Evolutionary conservation across 1,139 yeast species (phyloP).

Genomic region (Candida frijolesensis): DNA sequence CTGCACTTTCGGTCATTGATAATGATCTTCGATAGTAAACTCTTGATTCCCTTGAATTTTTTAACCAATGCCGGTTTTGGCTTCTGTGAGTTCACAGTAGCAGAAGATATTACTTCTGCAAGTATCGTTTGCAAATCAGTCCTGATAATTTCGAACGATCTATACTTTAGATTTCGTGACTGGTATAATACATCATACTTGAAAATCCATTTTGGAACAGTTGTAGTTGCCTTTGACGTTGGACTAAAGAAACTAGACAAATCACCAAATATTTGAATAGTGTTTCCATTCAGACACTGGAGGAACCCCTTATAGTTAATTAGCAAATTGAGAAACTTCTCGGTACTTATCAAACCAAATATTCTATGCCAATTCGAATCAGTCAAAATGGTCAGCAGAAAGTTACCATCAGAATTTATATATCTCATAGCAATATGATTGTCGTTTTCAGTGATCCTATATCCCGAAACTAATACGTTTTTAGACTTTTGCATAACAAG

Average conservation of each 20-base stretch:
- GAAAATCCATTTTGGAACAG: neutral
- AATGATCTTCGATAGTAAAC: constrained; percentile 13
- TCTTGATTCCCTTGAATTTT: constrained; percentile 9
- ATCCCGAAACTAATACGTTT: constrained; percentile 31
- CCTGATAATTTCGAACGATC: constrained; percentile 1
- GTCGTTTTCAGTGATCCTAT: constrained; percentile 20
- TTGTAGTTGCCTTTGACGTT: neutral
- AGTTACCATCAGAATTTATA: constrained; percentile 4
- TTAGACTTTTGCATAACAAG: constrained; percentile 20
- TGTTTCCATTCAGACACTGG: constrained; percentile 15
- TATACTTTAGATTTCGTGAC: neutral
- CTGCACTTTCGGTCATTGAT: constrained; percentile 26
- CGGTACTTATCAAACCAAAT: constrained; percentile 32
- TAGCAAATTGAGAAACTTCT: constrained; percentile 33
- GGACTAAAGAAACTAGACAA: neutral
- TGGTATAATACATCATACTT: constrained; percentile 6
- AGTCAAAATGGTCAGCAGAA: constrained; percentile 5
- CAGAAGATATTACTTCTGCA: neutral
- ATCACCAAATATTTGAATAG: constrained; percentile 41
- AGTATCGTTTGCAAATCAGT: neutral
- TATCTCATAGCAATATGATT: neutral
- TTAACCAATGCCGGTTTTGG: constrained; percentile 3
- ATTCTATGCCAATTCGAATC: constrained; percentile 36
- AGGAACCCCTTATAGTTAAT: constrained; percentile 29
- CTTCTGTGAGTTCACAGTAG: neutral